These are phyloP conservation scores for Naganishia kalamii DNA, from an alignment of 768 basidiomycete species.

Conservation along the genomic window DNA sequence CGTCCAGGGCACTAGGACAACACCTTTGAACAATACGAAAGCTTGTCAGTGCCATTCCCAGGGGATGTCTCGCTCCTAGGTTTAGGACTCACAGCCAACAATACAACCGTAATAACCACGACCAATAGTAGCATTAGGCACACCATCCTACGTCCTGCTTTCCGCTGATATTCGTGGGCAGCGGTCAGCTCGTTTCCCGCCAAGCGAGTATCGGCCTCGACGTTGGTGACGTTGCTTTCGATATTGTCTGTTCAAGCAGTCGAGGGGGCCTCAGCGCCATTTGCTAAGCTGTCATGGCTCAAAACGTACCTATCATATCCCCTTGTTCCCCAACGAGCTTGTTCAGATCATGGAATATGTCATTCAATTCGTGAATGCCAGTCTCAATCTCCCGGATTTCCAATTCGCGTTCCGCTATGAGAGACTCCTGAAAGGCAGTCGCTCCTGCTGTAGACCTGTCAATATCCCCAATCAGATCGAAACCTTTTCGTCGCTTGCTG, in stretches of 20 bases:
- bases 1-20: no score
- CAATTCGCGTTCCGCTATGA: constrained; percentile 85
- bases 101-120: constrained; percentile 77
- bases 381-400: constrained; percentile 96
- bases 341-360: constrained; percentile 94
- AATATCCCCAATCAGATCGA: no score
- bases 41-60: background rate
- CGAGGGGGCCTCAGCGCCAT: no score
- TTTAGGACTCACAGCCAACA: constrained; percentile 70
- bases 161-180: constrained; percentile 88
- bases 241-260: constrained; percentile 70
- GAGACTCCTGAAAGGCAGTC: constrained; percentile 93
- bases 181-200: constrained; percentile 81
- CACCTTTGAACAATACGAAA: no score
- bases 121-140: constrained; percentile 83
- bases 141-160: constrained; percentile 79
- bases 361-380: constrained; percentile 89
- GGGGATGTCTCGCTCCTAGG: background rate
- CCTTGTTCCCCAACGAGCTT: constrained; percentile 92
- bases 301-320: constrained; percentile 73
- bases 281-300: background rate
- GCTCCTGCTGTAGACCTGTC: constrained; percentile 41
- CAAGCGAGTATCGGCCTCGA: constrained; percentile 70
- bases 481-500: no score
- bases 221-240: constrained; percentile 82